These are phyloP conservation scores for Limonium bicolor DNA, from an alignment of 148 eudicot species.

Conservation along the genomic window DNA sequence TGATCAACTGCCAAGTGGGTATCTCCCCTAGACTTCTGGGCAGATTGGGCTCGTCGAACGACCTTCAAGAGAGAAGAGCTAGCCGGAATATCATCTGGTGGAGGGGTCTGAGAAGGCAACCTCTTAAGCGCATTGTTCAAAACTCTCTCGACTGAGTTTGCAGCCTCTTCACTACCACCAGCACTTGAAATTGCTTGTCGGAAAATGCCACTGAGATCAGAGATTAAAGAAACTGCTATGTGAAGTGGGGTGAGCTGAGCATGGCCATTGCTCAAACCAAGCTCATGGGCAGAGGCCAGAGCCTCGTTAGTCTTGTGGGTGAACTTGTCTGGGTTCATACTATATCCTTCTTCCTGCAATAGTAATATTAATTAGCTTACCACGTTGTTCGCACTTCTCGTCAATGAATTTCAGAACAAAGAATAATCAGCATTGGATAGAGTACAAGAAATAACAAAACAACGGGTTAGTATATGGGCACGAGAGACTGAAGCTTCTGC, in stretches of 20 bases:
- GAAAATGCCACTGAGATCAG: conserved; percentile 44
- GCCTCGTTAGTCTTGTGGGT: conserved; percentile 69
- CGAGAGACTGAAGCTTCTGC: too few species aligned
- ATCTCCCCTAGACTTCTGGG: conserved; percentile 56
- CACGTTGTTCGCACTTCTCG: too few species aligned
- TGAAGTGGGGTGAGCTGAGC: conserved; percentile 70
- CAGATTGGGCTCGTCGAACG: conserved; percentile 51
- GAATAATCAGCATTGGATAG: too few species aligned
- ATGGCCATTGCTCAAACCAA: conserved; percentile 48
- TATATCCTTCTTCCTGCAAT: background rate
- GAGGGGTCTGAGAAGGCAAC: conserved; percentile 53
- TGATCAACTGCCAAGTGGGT: conserved; percentile 77
- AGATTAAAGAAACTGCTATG: conserved; percentile 29
- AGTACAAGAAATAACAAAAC: too few species aligned
- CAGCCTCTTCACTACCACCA: conserved; percentile 40
- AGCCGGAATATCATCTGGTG: conserved; percentile 62
- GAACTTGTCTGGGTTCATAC: conserved; percentile 76
- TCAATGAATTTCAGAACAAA: too few species aligned
- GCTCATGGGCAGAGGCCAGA: conserved; percentile 48
- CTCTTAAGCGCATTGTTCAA: conserved; percentile 42
- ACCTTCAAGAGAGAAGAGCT: conserved; percentile 51
- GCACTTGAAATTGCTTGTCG: conserved; percentile 47
- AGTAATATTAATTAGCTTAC: too few species aligned
- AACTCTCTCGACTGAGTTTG: conserved; percentile 42
- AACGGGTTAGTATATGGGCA: too few species aligned